phyloP scores from a whole-genome alignment of 257 asterid species.

The Nicotiana otophora region DNA sequence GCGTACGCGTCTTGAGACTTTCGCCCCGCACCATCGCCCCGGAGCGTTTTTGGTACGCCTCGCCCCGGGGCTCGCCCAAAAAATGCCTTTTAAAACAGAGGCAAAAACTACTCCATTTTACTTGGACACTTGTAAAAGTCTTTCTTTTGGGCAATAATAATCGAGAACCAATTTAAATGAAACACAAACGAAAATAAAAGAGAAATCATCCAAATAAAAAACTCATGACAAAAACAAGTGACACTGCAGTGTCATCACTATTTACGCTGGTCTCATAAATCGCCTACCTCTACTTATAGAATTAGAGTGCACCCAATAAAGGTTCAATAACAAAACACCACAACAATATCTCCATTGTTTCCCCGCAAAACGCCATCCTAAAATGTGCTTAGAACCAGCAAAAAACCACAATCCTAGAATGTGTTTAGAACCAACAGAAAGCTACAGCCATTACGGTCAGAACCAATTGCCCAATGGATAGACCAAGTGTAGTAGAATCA shows the following conservation, averaged over 20 bases:
- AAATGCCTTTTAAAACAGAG: too few relatives aligned
- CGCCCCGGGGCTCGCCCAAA: too few relatives aligned
- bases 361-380: background rate
- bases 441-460: conserved; percentile 15
- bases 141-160: background rate
- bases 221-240: background rate
- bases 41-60: too few relatives aligned
- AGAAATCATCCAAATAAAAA: background rate
- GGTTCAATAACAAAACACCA: background rate
- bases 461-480: conserved; percentile 19
- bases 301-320: background rate
- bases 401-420: background rate
- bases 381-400: conserved; percentile 7
- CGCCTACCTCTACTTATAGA: background rate
- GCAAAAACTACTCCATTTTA: too few relatives aligned
- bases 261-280: conserved; percentile 5
- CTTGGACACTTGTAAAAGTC: background rate
- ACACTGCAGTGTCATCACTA: background rate
- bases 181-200: too few relatives aligned
- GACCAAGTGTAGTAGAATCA: conserved; percentile 26
- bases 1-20: too few relatives aligned
- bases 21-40: too few relatives aligned
- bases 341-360: background rate
- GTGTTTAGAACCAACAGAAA: conserved; percentile 33
- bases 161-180: background rate